Base-by-base conservation (phyloP, 352 stramenopile species). In the Phytophthora europaea region DNA sequence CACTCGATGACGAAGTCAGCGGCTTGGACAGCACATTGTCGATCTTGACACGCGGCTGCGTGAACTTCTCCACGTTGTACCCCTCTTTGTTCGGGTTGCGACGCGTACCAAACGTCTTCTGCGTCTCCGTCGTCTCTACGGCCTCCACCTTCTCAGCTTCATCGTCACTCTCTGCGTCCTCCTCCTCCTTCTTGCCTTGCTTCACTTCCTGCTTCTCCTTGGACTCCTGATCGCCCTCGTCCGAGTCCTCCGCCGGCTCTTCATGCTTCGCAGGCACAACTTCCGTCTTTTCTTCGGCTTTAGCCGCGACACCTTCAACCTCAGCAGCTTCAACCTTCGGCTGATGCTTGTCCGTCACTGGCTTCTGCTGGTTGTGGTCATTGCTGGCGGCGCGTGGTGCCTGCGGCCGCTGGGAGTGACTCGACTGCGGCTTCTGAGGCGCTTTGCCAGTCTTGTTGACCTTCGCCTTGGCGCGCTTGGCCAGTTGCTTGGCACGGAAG, bases 1-100 rank as follows among this genome's bases (percentile, higher is more conserved):
- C 86, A 68, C 88, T 95, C 1, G 83, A 80, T 22, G 76, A 83
- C n/a, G 89, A 95, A 58, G 76, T 82, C 23, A 94, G 79, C 16
- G 90, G 90, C 50, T 90, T 85, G 20, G 91, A 89, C 38, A 95
- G 72, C 31, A 92, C 87, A 26, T 81, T 86, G 50, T 91, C 83
- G 48, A 94, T 85, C 57, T 76, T 81, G 18, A 89, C 64, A 34
- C 78, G 73, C 56, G 91, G 52, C 51, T 82, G 74, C 10, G 80
- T 82, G 54, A 92, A 93, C 45, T 74, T 83, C 53, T 92, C 78
- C 4, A 84, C 80, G 43, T 75, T 85, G 74, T 96, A 94, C 13
- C 51, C 61, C 40, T 88, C 87, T 70, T 95, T 96, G 80, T 95
- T 96, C 1, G 90, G 90, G 66, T 95, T 95, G 56, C 87, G 87